Evolutionary conservation across 1,284 basidiomycete species (phyloP).

Genomic region (Paramarasmius palmivorus): DNA sequence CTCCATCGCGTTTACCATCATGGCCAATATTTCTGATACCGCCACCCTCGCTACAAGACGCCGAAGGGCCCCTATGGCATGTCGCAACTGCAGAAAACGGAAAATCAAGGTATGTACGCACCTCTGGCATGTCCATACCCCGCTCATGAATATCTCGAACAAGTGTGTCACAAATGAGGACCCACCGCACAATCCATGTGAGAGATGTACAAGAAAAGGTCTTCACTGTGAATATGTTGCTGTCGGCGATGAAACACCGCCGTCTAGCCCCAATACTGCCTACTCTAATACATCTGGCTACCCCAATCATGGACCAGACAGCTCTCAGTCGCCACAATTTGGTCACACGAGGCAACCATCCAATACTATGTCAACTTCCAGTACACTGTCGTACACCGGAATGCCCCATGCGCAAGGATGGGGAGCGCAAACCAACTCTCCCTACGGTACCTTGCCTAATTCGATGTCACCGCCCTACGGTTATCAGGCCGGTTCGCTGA

Average conservation of each 20-base stretch:
- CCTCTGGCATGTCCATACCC: background rate
- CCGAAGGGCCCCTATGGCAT: slow-evolving; percentile 51
- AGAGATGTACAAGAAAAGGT: slow-evolving; percentile 23
- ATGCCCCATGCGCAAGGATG: too few relatives aligned
- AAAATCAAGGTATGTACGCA: slow-evolving; percentile 47
- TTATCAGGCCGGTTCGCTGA: too few relatives aligned
- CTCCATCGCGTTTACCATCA: background rate
- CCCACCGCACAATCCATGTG: slow-evolving; percentile 20
- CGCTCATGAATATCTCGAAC: background rate
- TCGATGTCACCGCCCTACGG: too few relatives aligned
- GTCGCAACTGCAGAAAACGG: slow-evolving; percentile 48
- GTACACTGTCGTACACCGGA: too few relatives aligned
- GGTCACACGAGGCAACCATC: too few relatives aligned
- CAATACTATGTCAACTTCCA: too few relatives aligned
- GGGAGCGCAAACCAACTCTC: too few relatives aligned
- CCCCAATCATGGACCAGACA: too few relatives aligned
- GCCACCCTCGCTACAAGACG: slow-evolving; percentile 23
- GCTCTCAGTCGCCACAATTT: too few relatives aligned
- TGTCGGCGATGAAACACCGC: slow-evolving; percentile 17
- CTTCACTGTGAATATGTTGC: slow-evolving; percentile 25
- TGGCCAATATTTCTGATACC: slow-evolving; percentile 4
- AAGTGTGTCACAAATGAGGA: slow-evolving; percentile 27
- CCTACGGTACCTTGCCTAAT: too few relatives aligned
- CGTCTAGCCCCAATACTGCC: slow-evolving; percentile 9
- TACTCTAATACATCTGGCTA: background rate